Base-by-base conservation (phyloP, 306 rosid species). In the Cajanus cajan region DNA sequence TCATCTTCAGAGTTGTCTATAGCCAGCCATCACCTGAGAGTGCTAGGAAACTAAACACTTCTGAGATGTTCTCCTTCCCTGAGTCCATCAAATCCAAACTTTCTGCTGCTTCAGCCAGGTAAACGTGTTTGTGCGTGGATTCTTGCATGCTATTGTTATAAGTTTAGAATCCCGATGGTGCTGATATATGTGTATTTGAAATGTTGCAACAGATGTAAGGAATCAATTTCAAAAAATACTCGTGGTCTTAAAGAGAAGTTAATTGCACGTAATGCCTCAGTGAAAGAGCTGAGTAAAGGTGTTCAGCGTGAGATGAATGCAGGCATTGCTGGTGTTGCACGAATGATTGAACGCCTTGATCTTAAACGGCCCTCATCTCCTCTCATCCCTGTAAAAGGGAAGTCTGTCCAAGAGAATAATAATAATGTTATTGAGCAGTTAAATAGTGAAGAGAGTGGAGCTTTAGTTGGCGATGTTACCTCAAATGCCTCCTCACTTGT, bases 31-130 rank as follows among this genome's bases (percentile, higher is more conserved):
- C 92, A 34, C 65, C 88, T 19, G 90, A 83, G 86, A 78, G 81
- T 67, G 84, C 68, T 4, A 82, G 58, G 63, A 86, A 87, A 71
- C 84, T 80, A 63, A 76, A 79, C 74, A 70, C 86, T 31, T 71
- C 91, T 37, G 90, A 87, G 78, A 62, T 80, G 73, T 59, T 76
- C 71, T 78, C 88, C 54, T 72, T 90, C 12, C 85, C 92, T 0
- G 91, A 88, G 71, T 82, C 93, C 18, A 59, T 92, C 78, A 92
- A 90, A 68, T 86, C 90, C 4, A 92, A 87, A 86, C 77, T 84
- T 83, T 85, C 94, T 67, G 86, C 94, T 79, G 92, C 97, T 73
- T 92, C 97, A 39, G 86, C 87, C n/a, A 92, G 94, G 97, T 92
- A 86, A 45, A 55, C 64, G 64, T 65, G n/a, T 31, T 50, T 74